Evolutionary conservation across 2,329 filamentous ascomycete species (phyloP), one percentile per base, ranked within the genome.

Genomic region (Fusarium acutatum): DNA sequence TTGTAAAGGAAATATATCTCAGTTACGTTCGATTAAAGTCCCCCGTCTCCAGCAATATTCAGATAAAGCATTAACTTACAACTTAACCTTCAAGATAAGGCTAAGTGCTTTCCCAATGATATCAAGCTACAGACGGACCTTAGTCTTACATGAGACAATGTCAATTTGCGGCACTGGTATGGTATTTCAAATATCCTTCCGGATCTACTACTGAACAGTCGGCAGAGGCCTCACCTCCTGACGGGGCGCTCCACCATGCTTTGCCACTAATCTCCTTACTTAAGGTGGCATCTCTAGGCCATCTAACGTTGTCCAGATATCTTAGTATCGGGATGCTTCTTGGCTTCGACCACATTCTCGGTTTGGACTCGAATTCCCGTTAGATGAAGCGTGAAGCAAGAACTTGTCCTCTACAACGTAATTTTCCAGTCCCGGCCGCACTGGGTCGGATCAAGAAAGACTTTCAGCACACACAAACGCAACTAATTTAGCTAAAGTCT

Each of bases 281-380:
- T 3, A 13, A 13, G 15, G 10, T 18, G 28, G 6, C 1, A 30
- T 8, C 13, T n/a, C 20, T n/a, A 10, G 6, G 0, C 15, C 22
- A 32, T n/a, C 20, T 1, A 13, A 2, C 5, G 14, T 0, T 8
- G 47, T 5, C 22, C 18, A 13, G 2, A 10, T 3, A 24, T 6
- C 17, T 46, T 0, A 14, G 12, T 28, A 20, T 4, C 6, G 13
- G 4, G 12, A 4, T 24, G 18, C 28, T n/a, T 18, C 47, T 50
- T 3, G 7, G 3, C 24, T 5, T 20, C 17, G 8, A 10, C 22
- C 5, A 18, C 13, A 12, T 52, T 26, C 26, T 30, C 7, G 22
- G 28, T 32, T 26, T 14, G 11, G 11, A 34, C 7, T 20, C 7
- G 4, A 13, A 3, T 6, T 4, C 12, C 18, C 49, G 10, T 15